These are phyloP conservation scores for Verruconis gallopava DNA, from an alignment of 2,329 filamentous ascomycete genomes.

Conservation along the genomic window DNA sequence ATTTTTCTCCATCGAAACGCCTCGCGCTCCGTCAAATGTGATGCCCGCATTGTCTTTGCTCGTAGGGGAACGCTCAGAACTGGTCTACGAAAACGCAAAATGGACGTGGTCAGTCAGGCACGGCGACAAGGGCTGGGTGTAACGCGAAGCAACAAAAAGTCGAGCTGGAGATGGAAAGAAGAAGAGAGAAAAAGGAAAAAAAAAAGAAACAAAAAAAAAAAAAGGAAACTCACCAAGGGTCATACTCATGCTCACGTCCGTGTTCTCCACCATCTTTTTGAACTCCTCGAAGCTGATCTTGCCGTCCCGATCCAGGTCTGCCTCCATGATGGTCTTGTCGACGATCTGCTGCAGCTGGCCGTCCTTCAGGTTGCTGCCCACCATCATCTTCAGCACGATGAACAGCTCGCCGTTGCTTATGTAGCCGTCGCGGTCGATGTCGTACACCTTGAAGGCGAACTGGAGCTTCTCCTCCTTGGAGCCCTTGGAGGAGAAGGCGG, in stretches of 20 bases:
- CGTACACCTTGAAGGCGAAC: slow-evolving; percentile 98
- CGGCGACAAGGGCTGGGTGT: too few relatives aligned
- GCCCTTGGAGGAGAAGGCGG: slow-evolving; percentile 91
- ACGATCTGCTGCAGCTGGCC: slow-evolving; percentile 98
- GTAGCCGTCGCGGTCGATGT: slow-evolving; percentile 96
- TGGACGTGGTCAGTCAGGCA: too few relatives aligned
- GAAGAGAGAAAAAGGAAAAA: too few relatives aligned
- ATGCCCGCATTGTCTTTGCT: too few relatives aligned
- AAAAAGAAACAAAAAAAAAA: too few relatives aligned
- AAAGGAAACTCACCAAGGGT: slow-evolving; percentile 41
- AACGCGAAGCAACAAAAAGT: too few relatives aligned
- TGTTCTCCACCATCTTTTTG: slow-evolving; percentile 91
- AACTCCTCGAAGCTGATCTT: slow-evolving; percentile 99
- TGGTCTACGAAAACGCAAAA: too few relatives aligned
- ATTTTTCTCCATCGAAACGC: too few relatives aligned
- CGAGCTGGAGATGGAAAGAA: too few relatives aligned
- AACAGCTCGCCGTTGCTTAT: slow-evolving; percentile 99
- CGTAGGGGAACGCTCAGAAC: too few relatives aligned
- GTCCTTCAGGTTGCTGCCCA: slow-evolving; percentile 96
- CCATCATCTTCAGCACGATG: slow-evolving; percentile 99
- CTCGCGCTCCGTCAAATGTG: too few relatives aligned
- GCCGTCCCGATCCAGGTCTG: slow-evolving; percentile 86
- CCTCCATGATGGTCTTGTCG: slow-evolving; percentile 99
- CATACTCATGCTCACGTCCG: slow-evolving; percentile 58
- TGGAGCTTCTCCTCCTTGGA: slow-evolving; percentile 98